These are phyloP conservation scores for Stemphylium vesicarium DNA, from an alignment of 2,329 filamentous ascomycete species.

Conservation along the genomic window DNA sequence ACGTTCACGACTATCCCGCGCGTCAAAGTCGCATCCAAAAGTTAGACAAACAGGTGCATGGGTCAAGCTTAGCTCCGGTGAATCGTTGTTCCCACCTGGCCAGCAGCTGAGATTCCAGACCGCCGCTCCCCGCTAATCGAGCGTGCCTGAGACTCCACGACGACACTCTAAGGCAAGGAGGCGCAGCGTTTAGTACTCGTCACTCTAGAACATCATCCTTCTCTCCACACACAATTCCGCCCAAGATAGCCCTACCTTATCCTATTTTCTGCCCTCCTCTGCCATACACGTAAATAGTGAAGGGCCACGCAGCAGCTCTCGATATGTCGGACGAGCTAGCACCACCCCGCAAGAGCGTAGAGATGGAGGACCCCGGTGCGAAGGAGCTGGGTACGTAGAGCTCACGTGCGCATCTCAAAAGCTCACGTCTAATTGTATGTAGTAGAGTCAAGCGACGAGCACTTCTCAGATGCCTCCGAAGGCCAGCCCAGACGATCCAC, in stretches of 20 bases:
- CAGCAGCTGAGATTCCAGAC: slow-evolving; percentile 17
- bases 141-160: slow-evolving; percentile 29
- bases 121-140: slow-evolving; percentile 22
- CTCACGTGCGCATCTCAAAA: background rate
- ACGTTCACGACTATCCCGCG: slow-evolving; percentile 24
- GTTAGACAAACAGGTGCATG: slow-evolving; percentile 35
- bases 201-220: background rate
- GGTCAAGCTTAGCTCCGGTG: slow-evolving; percentile 27
- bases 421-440: slow-evolving; percentile 16
- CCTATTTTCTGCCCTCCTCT: background rate
- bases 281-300: background rate
- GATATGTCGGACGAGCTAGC: slow-evolving; percentile 55
- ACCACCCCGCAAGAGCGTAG: slow-evolving; percentile 61
- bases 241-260: background rate
- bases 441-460: slow-evolving; percentile 61
- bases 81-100: slow-evolving; percentile 31
- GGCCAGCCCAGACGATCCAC: slow-evolving; percentile 54
- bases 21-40: slow-evolving; percentile 35
- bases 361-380: slow-evolving; percentile 63
- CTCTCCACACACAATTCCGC: slow-evolving; percentile 1
- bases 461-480: slow-evolving; percentile 71
- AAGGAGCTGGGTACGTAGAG: slow-evolving; percentile 58
- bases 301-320: background rate
- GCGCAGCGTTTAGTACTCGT: slow-evolving; percentile 22
- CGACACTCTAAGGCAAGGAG: slow-evolving; percentile 24